These are phyloP conservation scores for Letharia lupina DNA, from an alignment of 495 filamentous ascomycete genomes.

Conservation along the genomic window DNA sequence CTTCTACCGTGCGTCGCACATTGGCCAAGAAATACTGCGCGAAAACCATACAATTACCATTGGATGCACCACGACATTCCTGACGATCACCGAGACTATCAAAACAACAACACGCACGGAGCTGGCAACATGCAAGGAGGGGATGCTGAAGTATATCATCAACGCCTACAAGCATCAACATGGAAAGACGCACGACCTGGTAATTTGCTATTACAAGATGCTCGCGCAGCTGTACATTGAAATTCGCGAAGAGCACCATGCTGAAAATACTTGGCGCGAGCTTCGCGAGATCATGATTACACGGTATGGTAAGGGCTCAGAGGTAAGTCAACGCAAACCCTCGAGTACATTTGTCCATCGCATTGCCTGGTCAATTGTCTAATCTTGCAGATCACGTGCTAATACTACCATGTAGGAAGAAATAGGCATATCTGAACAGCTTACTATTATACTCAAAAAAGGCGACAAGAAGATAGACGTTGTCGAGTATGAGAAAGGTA, in stretches of 20 bases:
- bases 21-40: conserved; percentile 47
- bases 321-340: conserved; percentile 19
- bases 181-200: conserved; percentile 44
- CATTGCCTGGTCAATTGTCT: neutral
- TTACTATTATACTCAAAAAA: conserved; percentile 43
- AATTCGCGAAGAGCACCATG: conserved; percentile 44
- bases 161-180: conserved; percentile 46
- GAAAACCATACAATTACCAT: conserved; percentile 39
- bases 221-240: conserved; percentile 48
- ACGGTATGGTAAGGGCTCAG: conserved; percentile 46
- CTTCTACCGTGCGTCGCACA: conserved; percentile 48
- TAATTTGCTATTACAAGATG: conserved; percentile 48
- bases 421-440: conserved; percentile 36
- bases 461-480: conserved; percentile 41
- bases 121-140: conserved; percentile 42
- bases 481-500: conserved; percentile 43
- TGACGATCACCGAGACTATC: conserved; percentile 42
- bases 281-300: conserved; percentile 46
- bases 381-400: neutral
- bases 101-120: conserved; percentile 39
- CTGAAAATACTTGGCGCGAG: conserved; percentile 44
- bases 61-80: conserved; percentile 47
- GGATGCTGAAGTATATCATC: conserved; percentile 50
- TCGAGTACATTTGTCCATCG: neutral
- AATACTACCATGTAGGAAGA: conserved; percentile 22